phyloP scores from a whole-genome alignment of 176 grass and related monocot genomes.

The Phyllostachys edulis region DNA sequence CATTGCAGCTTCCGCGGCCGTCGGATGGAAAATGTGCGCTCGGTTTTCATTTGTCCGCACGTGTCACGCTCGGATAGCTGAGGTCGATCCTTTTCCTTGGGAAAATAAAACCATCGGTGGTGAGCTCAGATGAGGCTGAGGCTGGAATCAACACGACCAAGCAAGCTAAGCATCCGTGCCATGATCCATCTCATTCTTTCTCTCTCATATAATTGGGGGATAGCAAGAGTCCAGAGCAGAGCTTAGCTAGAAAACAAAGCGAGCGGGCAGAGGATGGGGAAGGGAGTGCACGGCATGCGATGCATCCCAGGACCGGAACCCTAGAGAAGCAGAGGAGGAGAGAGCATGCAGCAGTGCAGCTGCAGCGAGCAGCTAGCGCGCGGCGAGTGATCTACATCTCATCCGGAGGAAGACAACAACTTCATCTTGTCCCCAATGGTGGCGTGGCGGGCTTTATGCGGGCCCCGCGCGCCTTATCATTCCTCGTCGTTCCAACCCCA shows the following conservation, averaged over 20 bases:
- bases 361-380: neutral
- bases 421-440: slow-evolving; percentile 40
- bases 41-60: slow-evolving; percentile 20
- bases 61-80: neutral
- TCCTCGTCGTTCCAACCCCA: neutral
- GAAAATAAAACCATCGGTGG: neutral
- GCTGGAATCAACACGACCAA: neutral
- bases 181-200: neutral
- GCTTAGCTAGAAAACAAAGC: slow-evolving; percentile 1
- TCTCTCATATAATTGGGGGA: slow-evolving; percentile 47
- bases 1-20: neutral
- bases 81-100: neutral
- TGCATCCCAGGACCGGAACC: neutral
- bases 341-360: neutral
- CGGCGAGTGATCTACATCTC: neutral
- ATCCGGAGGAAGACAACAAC: slow-evolving; percentile 29
- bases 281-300: neutral
- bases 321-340: neutral
- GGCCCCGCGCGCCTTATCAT: slow-evolving; percentile 39
- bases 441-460: slow-evolving; percentile 33
- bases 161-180: neutral
- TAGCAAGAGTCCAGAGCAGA: slow-evolving; percentile 10
- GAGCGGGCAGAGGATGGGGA: neutral
- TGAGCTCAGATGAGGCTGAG: neutral
- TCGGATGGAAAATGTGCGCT: neutral